phyloP scores from a whole-genome alignment of 352 stramenopile species.

The Elongisporangium prolatum region DNA sequence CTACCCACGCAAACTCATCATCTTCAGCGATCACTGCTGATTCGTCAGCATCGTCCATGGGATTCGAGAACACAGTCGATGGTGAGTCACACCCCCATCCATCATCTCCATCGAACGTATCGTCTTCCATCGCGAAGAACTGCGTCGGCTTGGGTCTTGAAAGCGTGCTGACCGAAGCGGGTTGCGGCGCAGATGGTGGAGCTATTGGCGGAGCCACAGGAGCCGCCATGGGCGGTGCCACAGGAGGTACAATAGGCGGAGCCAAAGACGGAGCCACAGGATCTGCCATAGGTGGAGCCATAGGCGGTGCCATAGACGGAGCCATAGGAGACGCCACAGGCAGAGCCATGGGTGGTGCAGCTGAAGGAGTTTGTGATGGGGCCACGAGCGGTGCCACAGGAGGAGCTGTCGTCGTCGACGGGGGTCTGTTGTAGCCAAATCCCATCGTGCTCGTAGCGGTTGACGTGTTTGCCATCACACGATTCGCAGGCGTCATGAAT shows the following conservation, averaged over 20 bases:
- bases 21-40: slow-evolving; percentile 4
- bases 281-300: too few relatives aligned
- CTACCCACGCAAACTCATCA: slow-evolving; percentile 45
- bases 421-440: background rate
- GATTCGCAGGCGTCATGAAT: background rate
- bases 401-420: background rate
- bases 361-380: background rate
- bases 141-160: slow-evolving; percentile 23
- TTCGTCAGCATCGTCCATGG: slow-evolving; percentile 18
- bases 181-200: slow-evolving; percentile 1
- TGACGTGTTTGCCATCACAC: background rate
- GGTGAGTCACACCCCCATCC: slow-evolving; percentile 71
- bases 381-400: background rate
- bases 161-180: slow-evolving; percentile 1
- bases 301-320: too few relatives aligned
- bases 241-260: background rate
- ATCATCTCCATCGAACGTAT: slow-evolving; percentile 59
- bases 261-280: too few relatives aligned
- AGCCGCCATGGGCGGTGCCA: too few relatives aligned
- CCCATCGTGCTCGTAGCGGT: background rate
- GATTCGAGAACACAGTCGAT: slow-evolving; percentile 53
- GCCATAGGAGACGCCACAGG: background rate
- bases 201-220: slow-evolving; percentile 1
- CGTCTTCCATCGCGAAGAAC: slow-evolving; percentile 78
- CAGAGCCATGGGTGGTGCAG: too few relatives aligned